phyloP scores from a whole-genome alignment of 2,329 filamentous ascomycete genomes.

The Neopestalotiopsis sp. region DNA sequence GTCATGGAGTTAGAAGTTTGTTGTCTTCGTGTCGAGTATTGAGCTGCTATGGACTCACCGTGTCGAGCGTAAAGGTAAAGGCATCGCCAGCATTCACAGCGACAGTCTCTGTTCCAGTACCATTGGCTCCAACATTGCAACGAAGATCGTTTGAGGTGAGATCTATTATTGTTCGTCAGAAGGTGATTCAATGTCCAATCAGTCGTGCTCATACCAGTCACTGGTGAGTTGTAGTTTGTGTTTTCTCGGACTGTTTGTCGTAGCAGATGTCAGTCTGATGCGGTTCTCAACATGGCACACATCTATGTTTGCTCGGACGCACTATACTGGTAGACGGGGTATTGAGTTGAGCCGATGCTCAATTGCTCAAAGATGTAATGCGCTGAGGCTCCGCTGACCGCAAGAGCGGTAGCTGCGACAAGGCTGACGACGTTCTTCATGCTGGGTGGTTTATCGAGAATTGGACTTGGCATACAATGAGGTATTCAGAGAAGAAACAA shows the following conservation, averaged over 20 bases:
- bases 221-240: constrained; percentile 54
- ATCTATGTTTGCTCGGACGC: background rate
- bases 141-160: constrained; percentile 46
- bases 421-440: constrained; percentile 14
- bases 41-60: constrained; percentile 25
- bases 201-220: constrained; percentile 38
- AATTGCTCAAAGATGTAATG: constrained; percentile 51
- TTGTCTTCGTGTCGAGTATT: background rate
- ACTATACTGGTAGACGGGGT: constrained; percentile 43
- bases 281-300: background rate
- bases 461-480: background rate
- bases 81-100: constrained; percentile 42
- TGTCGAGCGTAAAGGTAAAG: constrained; percentile 46
- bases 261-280: background rate
- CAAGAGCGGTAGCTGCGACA: constrained; percentile 35
- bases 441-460: background rate
- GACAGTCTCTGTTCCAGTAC: constrained; percentile 40
- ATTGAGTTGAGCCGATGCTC: constrained; percentile 38
- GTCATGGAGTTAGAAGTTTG: background rate
- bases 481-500: background rate
- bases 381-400: constrained; percentile 38
- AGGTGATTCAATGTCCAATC: too few relatives aligned
- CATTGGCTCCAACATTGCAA: constrained; percentile 46
- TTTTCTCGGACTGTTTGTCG: constrained; percentile 45
- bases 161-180: constrained; percentile 32